Percentiles rank a stretch among this genome's conserved stretches.
Evolutionary conservation across 331 rosid species (phyloP).

Genomic region (Pyracantha coccinea): DNA sequence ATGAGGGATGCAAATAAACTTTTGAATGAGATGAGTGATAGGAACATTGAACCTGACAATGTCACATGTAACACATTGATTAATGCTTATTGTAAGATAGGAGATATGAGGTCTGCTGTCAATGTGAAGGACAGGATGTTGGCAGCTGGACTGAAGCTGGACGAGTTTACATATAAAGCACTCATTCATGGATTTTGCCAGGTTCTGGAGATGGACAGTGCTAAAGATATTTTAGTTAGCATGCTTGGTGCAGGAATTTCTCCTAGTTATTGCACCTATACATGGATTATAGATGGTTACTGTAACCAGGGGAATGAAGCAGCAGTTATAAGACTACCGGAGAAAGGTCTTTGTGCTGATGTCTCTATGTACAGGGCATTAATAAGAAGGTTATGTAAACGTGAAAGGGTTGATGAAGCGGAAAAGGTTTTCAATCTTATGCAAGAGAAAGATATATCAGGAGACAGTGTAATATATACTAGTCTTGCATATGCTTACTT

Average conservation of each 20-base stretch:
- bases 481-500: slow-evolving; percentile 65
- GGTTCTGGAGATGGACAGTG: slow-evolving; percentile 43
- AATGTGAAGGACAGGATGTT: slow-evolving; percentile 74
- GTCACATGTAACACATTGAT: slow-evolving; percentile 86
- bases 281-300: slow-evolving; percentile 73
- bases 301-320: slow-evolving; percentile 48
- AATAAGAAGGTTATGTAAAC: slow-evolving; percentile 68
- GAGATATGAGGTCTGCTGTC: slow-evolving; percentile 67
- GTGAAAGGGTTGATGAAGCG: slow-evolving; percentile 48
- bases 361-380: slow-evolving; percentile 66
- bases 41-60: slow-evolving; percentile 61
- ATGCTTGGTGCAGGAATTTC: slow-evolving; percentile 66
- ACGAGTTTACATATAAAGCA: slow-evolving; percentile 67
- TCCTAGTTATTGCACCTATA: slow-evolving; percentile 56
- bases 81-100: slow-evolving; percentile 79
- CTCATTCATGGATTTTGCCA: slow-evolving; percentile 77
- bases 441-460: slow-evolving; percentile 49
- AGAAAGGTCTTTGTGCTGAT: slow-evolving; percentile 53
- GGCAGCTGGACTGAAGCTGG: slow-evolving; percentile 67
- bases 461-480: slow-evolving; percentile 60
- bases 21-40: slow-evolving; percentile 70
- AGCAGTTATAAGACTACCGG: slow-evolving; percentile 38
- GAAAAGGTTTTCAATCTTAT: slow-evolving; percentile 44
- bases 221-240: slow-evolving; percentile 45
- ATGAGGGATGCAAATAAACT: slow-evolving; percentile 77